A percentile compares a stretch with the other conserved stretches of the same genome.
These are phyloP conservation scores for Aphanoascus verrucosus DNA, from an alignment of 2,329 filamentous ascomycete genomes.

Conservation along the genomic window DNA sequence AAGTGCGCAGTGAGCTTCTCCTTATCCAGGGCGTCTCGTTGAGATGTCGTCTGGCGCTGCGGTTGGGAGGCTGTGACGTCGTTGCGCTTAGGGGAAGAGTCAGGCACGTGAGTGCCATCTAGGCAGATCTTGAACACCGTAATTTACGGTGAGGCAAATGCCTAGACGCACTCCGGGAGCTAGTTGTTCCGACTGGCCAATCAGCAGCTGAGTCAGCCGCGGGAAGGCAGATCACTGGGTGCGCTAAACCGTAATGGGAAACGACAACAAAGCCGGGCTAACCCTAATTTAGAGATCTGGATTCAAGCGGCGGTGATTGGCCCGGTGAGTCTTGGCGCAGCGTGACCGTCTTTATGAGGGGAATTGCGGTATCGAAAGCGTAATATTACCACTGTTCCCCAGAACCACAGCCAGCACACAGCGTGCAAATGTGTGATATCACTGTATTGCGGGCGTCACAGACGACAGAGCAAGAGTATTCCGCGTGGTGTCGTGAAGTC, in stretches of 20 bases:
- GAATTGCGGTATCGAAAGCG: neutral
- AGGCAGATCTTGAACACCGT: neutral
- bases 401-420: neutral
- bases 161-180: too few relatives aligned
- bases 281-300: neutral
- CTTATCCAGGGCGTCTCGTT: neutral
- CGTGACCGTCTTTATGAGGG: neutral
- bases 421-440: neutral
- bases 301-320: neutral
- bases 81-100: too few relatives aligned
- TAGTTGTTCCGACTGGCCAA: neutral
- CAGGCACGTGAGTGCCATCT: too few relatives aligned
- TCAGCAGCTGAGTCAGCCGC: constrained; percentile 1
- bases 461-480: neutral
- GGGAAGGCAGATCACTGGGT: constrained; percentile 7
- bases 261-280: constrained; percentile 9
- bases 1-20: neutral
- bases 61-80: too few relatives aligned
- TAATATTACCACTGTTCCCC: neutral
- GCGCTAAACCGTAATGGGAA: neutral
- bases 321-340: neutral
- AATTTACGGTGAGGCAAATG: neutral
- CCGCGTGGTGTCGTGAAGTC: neutral
- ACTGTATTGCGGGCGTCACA: neutral
- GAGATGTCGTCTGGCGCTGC: too few relatives aligned